phyloP scores from a whole-genome alignment of 805 yeast genomes.

The Kazachstania bromeliacearum region DNA sequence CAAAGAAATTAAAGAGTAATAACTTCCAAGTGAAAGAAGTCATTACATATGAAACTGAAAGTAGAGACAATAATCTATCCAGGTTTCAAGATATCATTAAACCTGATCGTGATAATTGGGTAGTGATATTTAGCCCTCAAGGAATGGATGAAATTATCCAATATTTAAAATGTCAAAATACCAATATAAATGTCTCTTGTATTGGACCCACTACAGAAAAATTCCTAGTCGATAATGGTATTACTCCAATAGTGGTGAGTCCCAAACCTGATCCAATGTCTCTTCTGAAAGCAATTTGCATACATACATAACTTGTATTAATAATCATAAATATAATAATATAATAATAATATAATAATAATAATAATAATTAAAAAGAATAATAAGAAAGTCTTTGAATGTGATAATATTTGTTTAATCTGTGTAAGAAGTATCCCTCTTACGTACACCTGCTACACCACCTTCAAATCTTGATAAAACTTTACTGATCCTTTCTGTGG shows the following conservation, averaged over 20 bases:
- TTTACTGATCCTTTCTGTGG: slow-evolving; percentile 18
- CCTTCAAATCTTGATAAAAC: slow-evolving; percentile 27
- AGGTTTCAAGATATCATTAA: slow-evolving; percentile 24
- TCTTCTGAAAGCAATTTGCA: slow-evolving; percentile 33
- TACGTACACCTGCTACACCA: slow-evolving; percentile 28
- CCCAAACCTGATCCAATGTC: slow-evolving; percentile 61
- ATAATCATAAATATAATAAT: neutral
- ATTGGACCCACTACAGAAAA: slow-evolving; percentile 89
- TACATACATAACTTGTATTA: neutral
- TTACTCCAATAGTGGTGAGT: slow-evolving; percentile 57
- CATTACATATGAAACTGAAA: slow-evolving; percentile 60
- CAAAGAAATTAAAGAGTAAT: slow-evolving; percentile 38
- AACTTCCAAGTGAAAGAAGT: slow-evolving; percentile 35
- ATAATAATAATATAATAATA: too few relatives aligned
- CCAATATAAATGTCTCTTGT: slow-evolving; percentile 48
- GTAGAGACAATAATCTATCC: slow-evolving; percentile 37
- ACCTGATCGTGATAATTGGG: slow-evolving; percentile 38
- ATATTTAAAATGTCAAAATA: slow-evolving; percentile 24
- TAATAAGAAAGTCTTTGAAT: too few relatives aligned
- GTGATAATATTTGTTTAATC: too few relatives aligned
- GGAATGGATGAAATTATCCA: slow-evolving; percentile 61
- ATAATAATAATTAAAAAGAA: too few relatives aligned
- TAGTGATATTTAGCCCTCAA: slow-evolving; percentile 86
- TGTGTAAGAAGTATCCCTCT: slow-evolving; percentile 7
- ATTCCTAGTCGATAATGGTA: slow-evolving; percentile 42